Base-by-base conservation (phyloP, 441 rosid genomes). In the Adansonia madagascariensis region DNA sequence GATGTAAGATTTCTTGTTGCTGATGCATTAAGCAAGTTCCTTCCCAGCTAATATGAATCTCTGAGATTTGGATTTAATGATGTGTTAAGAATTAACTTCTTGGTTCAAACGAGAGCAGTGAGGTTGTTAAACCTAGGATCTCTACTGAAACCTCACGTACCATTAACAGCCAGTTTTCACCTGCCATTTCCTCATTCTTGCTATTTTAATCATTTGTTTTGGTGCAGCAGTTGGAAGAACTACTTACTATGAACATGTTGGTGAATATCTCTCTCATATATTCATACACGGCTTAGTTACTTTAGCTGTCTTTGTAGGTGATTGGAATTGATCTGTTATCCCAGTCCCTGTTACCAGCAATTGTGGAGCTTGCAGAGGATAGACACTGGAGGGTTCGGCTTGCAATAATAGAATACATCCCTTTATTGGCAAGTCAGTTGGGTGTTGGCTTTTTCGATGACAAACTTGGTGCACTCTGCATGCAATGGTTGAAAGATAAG, bases 391-490 rank as follows among this genome's bases (percentile, higher is more conserved):
- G 97, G 82, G 97, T 89, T 56, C 86, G 97, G 53, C 97, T 90
- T 79, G 97, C 97, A 74, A 92, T 92, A 80, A 92, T 92, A 81
- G 94, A 92, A 65, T 92, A 92, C 81, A 92, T 92, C 79, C 97
- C 97, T 41, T 69, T 92, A 52, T 84, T 92, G 90, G 97, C 95
- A 11, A 92, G 93, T 77, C 90, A 89, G 76, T 84, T 96, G 90
- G 99, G 98, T 60, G 94, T 94, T 47, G 94, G 97, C 11, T 96
- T 96, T 75, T 96, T 97, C n/a, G 99, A 97, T 82, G 98, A 97
- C 81, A 94, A 93, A 85, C 98, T 97, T 53, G 98, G 97, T 74
- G 88, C 95, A 81, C 95, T 97, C 78, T 97, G 99, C 92, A 94
- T 94, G 99, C 99, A 97, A 60, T 96, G 99, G 99, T 86, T 96